Conservation (phyloP, 805 yeast genomes). For the Schwanniomyces vanrijiae region DNA sequence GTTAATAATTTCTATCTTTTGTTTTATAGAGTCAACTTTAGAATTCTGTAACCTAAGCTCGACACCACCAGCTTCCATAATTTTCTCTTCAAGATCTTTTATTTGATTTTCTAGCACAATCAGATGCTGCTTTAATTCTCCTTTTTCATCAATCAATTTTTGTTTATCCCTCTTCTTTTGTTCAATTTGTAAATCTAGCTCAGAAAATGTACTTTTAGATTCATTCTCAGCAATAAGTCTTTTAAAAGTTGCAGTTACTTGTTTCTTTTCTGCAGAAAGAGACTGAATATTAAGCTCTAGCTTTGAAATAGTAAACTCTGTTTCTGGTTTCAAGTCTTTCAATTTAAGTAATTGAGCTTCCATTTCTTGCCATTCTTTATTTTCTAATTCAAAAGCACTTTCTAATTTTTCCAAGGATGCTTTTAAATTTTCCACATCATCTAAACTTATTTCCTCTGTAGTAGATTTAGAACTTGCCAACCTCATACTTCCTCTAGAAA, state of each 20-base stretch:
- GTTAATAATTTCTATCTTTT: constrained; percentile 59
- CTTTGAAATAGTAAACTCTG: constrained; percentile 62
- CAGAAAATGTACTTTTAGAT: constrained; percentile 17
- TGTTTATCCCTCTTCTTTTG: constrained; percentile 23
- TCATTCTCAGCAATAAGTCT: constrained; percentile 42
- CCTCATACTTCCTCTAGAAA: constrained; percentile 76
- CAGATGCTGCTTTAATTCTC: constrained; percentile 51
- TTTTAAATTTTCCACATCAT: constrained; percentile 55
- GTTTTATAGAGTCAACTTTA: constrained; percentile 73
- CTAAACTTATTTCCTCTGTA: constrained; percentile 46
- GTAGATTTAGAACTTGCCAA: constrained; percentile 36
- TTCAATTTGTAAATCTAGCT: constrained; percentile 41
- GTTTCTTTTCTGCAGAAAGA: constrained; percentile 51
- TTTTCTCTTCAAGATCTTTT: constrained; percentile 63
- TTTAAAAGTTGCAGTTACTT: constrained; percentile 43
- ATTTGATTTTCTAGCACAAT: constrained; percentile 57
- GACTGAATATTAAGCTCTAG: constrained; percentile 64
- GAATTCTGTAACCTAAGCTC: constrained; percentile 76
- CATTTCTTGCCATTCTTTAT: constrained; percentile 57
- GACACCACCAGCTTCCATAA: constrained; percentile 91
- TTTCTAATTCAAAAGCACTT: constrained; percentile 47
- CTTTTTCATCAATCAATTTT: constrained; percentile 14
- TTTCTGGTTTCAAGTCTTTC: constrained; percentile 67
- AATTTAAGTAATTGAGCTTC: constrained; percentile 55
- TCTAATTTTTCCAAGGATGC: constrained; percentile 55